Percentiles rank a stretch among this genome's conserved stretches.
Evolutionary conservation across 2,329 filamentous ascomycete genomes (phyloP).

Genomic region (Fusarium sp.): DNA sequence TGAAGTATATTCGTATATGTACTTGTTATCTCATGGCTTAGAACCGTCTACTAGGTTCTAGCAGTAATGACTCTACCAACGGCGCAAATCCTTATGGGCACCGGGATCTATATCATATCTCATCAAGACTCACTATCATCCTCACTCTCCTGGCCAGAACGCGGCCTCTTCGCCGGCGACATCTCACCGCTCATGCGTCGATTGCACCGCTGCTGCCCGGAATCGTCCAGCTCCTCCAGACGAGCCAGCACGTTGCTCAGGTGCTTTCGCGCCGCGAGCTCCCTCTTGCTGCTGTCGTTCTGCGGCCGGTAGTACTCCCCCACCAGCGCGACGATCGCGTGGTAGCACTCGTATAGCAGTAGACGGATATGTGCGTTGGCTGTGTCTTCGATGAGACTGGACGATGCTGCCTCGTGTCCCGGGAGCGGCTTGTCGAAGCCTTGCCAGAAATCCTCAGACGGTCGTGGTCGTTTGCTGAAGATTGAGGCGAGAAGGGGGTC

Average conservation of each 20-base stretch:
- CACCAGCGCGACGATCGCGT: slow-evolving; percentile 63
- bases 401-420: slow-evolving; percentile 15
- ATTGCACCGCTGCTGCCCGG: slow-evolving; percentile 41
- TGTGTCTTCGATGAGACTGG: slow-evolving; percentile 55
- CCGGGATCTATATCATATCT: background rate
- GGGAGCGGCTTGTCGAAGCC: slow-evolving; percentile 55
- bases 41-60: slow-evolving; percentile 16
- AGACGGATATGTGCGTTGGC: slow-evolving; percentile 59
- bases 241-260: slow-evolving; percentile 60
- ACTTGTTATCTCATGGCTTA: slow-evolving; percentile 15
- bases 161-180: slow-evolving; percentile 59
- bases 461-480: slow-evolving; percentile 58
- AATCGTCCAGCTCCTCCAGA: slow-evolving; percentile 56
- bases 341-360: slow-evolving; percentile 68
- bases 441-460: slow-evolving; percentile 57
- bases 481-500: slow-evolving; percentile 66
- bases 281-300: slow-evolving; percentile 59
- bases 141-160: slow-evolving; percentile 41
- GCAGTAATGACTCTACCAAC: background rate
- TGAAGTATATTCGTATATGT: background rate
- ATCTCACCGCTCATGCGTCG: slow-evolving; percentile 55
- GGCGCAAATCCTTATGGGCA: background rate
- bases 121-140: slow-evolving; percentile 26
- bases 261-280: slow-evolving; percentile 64
- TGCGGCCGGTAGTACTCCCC: slow-evolving; percentile 65